Conservation (phyloP, 73 alveolate genomes). For the Loxodes magnus region DNA sequence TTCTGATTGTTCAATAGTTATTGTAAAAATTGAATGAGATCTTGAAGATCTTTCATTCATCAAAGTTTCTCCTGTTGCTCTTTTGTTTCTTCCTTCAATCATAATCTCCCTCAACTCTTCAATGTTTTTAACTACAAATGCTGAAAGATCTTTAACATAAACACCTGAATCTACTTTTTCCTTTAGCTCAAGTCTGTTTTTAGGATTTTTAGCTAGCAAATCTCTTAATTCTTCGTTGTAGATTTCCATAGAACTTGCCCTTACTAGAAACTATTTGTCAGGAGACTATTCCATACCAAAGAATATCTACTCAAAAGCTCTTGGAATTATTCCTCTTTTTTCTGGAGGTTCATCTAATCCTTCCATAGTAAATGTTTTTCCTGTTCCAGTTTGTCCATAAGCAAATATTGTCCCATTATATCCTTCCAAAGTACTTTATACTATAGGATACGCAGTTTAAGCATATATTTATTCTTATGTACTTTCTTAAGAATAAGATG, state of each 20-base stretch:
- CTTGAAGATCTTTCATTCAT: slow-evolving; percentile 91
- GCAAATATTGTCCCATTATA: slow-evolving; percentile 89
- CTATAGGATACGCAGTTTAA: slow-evolving; percentile 47
- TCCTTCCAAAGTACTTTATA: slow-evolving; percentile 69
- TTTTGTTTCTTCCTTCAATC: slow-evolving; percentile 71
- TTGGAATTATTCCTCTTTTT: slow-evolving; percentile 87
- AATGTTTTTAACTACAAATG: slow-evolving; percentile 61
- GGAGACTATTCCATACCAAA: slow-evolving; percentile 74
- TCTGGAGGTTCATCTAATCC: slow-evolving; percentile 50
- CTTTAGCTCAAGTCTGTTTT: slow-evolving; percentile 64
- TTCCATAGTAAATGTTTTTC: slow-evolving; percentile 92
- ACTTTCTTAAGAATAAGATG: slow-evolving; percentile 45
- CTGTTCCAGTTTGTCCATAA: slow-evolving; percentile 94
- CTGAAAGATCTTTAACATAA: slow-evolving; percentile 64
- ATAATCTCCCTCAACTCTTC: slow-evolving; percentile 70
- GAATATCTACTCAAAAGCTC: slow-evolving; percentile 78
- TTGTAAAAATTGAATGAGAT: slow-evolving; percentile 87
- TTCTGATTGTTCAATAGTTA: slow-evolving; percentile 82
- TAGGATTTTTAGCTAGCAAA: slow-evolving; percentile 50
- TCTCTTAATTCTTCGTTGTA: slow-evolving; percentile 93
- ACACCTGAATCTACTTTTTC: slow-evolving; percentile 81
- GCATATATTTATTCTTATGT: slow-evolving; percentile 58
- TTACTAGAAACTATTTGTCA: slow-evolving; percentile 66
- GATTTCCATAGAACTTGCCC: slow-evolving; percentile 90
- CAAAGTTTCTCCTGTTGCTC: slow-evolving; percentile 82